These are phyloP conservation scores for Colletotrichum horii DNA, from an alignment of 2,329 filamentous ascomycete genomes.

Conservation along the genomic window DNA sequence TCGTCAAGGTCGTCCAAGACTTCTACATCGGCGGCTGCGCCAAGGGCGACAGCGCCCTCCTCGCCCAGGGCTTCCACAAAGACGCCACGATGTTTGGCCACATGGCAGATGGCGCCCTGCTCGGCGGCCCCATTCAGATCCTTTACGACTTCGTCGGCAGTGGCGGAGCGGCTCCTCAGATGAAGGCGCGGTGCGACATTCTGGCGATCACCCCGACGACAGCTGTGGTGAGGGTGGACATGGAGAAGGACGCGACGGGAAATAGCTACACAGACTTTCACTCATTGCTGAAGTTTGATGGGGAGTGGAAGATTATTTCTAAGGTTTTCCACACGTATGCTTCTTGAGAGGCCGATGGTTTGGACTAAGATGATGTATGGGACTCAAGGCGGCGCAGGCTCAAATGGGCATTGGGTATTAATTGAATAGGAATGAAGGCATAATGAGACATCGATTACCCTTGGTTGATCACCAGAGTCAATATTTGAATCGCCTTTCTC, in stretches of 20 bases:
- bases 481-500: too few species aligned
- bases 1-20: not conserved
- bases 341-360: not conserved
- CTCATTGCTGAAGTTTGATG: constrained; percentile 22
- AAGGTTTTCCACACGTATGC: constrained; percentile 24
- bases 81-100: not conserved
- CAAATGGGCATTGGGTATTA: not conserved
- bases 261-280: constrained; percentile 18
- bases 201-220: constrained; percentile 22
- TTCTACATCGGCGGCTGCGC: not conserved
- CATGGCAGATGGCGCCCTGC: not conserved
- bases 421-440: not conserved
- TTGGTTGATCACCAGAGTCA: too few species aligned
- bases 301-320: constrained; percentile 15
- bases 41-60: not conserved
- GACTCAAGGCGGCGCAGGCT: rapidly evolving
- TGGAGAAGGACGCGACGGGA: constrained; percentile 14
- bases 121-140: not conserved
- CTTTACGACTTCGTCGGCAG: not conserved
- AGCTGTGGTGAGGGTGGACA: constrained; percentile 20
- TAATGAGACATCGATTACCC: not conserved
- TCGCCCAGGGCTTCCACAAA: not conserved
- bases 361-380: not conserved
- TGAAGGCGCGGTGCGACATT: constrained; percentile 17
- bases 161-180: not conserved